A percentile compares a stretch with the other conserved stretches of the same genome.
These are phyloP conservation scores for Phtheirospermum japonicum DNA, from an alignment of 257 asterid species.

Conservation along the genomic window DNA sequence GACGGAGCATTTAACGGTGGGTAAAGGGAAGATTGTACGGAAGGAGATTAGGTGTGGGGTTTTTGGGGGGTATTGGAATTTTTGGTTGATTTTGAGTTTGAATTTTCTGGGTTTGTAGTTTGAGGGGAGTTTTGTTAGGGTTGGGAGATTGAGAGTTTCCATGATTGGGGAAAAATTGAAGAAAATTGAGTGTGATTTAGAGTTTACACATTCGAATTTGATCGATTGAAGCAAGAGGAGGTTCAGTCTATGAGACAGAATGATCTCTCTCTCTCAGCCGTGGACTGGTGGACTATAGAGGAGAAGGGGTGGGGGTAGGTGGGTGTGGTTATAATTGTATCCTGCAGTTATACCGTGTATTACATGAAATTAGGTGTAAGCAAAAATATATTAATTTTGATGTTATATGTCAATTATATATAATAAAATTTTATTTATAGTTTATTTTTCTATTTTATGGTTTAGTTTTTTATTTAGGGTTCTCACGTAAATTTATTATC, in stretches of 20 bases:
- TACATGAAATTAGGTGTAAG: conserved; percentile 20
- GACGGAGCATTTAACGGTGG: conserved; percentile 38
- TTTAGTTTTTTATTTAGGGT: too few species aligned
- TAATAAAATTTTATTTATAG: too few species aligned
- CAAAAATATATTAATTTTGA: too few species aligned
- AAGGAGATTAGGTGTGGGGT: conserved; percentile 23
- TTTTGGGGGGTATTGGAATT: conserved; percentile 4
- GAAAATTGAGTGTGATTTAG: not conserved
- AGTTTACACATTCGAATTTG: conserved; percentile 16
- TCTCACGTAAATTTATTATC: too few species aligned
- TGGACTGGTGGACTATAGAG: not conserved
- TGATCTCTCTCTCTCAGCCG: too few species aligned
- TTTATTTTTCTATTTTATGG: too few species aligned
- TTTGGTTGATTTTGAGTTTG: conserved; percentile 31
- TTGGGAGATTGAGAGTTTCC: conserved; percentile 41
- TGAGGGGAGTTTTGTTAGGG: conserved; percentile 28
- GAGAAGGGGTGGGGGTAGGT: not conserved
- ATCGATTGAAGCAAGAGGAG: not conserved
- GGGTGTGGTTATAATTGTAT: conserved; percentile 37
- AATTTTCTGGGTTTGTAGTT: conserved; percentile 28
- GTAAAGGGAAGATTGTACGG: conserved; percentile 23
- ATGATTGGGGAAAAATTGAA: conserved; percentile 18
- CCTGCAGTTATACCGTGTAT: conserved; percentile 31
- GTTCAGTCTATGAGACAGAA: not conserved
- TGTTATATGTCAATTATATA: too few species aligned